phyloP scores from a whole-genome alignment of 345 rosid species.

The Rhodomyrtus tomentosa region DNA sequence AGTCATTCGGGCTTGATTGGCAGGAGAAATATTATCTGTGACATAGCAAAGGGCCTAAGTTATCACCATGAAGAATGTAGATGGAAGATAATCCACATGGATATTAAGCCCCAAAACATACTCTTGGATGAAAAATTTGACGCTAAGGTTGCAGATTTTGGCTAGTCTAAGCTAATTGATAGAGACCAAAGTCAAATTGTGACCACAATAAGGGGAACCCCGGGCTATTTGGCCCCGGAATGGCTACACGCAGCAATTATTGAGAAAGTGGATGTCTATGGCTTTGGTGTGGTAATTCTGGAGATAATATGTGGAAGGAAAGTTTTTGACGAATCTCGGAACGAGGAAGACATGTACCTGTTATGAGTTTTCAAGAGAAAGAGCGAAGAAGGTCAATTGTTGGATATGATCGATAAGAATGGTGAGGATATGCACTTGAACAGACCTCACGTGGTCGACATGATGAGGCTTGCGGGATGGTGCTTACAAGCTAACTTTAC shows the following conservation, averaged over 20 bases:
- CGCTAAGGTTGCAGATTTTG: neutral
- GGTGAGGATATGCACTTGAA: neutral
- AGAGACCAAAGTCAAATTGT: neutral
- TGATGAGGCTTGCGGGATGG: neutral
- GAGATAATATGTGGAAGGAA: neutral
- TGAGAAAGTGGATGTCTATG: neutral
- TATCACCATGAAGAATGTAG: neutral
- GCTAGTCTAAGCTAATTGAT: constrained; percentile 1
- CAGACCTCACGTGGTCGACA: neutral
- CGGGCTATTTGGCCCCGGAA: neutral
- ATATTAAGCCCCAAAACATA: constrained; percentile 1
- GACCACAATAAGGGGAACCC: constrained; percentile 1
- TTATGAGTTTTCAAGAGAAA: neutral
- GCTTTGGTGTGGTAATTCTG: neutral
- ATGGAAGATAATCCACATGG: neutral
- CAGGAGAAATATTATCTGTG: neutral
- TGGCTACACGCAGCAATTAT: neutral
- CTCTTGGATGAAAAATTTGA: neutral
- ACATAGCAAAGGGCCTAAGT: neutral
- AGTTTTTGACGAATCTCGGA: neutral
- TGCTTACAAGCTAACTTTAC: neutral
- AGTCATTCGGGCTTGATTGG: neutral
- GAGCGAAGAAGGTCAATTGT: neutral
- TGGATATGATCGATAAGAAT: neutral
- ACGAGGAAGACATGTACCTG: neutral